phyloP scores from a whole-genome alignment of 495 filamentous ascomycete genomes.

The Penicillium daleae region DNA sequence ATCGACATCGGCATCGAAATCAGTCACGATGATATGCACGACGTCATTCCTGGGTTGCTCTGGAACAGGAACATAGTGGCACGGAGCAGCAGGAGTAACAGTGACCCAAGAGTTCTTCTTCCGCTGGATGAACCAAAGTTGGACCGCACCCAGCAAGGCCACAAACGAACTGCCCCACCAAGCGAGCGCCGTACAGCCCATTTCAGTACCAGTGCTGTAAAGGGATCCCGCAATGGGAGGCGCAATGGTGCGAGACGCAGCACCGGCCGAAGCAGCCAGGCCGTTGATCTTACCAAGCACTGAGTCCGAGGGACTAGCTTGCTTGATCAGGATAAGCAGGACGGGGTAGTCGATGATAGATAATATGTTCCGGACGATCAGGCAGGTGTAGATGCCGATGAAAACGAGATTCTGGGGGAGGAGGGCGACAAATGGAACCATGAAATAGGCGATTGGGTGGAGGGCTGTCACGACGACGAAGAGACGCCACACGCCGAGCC shows the following conservation, averaged over 20 bases:
- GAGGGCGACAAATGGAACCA: slow-evolving; percentile 70
- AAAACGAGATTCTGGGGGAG: slow-evolving; percentile 62
- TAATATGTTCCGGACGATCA: slow-evolving; percentile 73
- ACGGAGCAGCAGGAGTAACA: slow-evolving; percentile 38
- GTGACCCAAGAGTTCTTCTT: slow-evolving; percentile 47
- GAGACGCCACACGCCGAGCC: slow-evolving; percentile 72
- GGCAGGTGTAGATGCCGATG: slow-evolving; percentile 71
- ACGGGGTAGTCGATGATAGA: slow-evolving; percentile 79
- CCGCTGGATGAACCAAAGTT: slow-evolving; percentile 67
- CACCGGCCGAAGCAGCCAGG: slow-evolving; percentile 76
- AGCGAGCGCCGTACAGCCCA: slow-evolving; percentile 73
- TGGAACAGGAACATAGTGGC: slow-evolving; percentile 31
- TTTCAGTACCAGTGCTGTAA: slow-evolving; percentile 67
- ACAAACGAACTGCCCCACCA: slow-evolving; percentile 79
- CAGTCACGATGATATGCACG: slow-evolving; percentile 45
- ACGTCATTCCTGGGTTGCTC: slow-evolving; percentile 33
- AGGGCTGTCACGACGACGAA: slow-evolving; percentile 73
- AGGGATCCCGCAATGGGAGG: slow-evolving; percentile 76
- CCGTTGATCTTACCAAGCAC: slow-evolving; percentile 81
- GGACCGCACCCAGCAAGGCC: slow-evolving; percentile 67
- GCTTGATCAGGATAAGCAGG: slow-evolving; percentile 81
- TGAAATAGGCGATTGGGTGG: slow-evolving; percentile 76
- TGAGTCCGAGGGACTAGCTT: slow-evolving; percentile 69
- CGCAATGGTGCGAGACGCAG: slow-evolving; percentile 74
- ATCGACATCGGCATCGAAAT: slow-evolving; percentile 22